phyloP scores from a whole-genome alignment of 1,139 yeast genomes.

The Kodamaea anthophila region DNA sequence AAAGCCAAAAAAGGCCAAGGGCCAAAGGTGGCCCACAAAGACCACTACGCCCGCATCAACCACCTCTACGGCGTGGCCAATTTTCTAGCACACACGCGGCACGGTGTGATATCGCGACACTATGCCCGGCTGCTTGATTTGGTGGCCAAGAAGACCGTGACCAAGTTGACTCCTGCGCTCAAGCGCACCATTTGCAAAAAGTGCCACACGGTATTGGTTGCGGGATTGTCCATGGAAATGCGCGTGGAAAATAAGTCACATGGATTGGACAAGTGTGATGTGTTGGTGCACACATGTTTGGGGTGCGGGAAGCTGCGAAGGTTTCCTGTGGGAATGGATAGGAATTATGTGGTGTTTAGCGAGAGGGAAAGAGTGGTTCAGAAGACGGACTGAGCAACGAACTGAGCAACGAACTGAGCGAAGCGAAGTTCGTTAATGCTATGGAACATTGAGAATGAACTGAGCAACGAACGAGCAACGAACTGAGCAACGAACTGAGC shows the following conservation, averaged over 20 bases:
- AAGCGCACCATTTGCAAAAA: constrained; percentile 58
- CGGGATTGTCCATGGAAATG: constrained; percentile 39
- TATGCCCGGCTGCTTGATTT: constrained; percentile 41
- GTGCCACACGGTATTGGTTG: constrained; percentile 44
- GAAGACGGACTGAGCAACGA: too few species aligned
- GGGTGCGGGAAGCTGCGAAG: constrained; percentile 22
- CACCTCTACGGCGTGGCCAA: constrained; percentile 50
- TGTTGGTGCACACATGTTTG: constrained; percentile 25
- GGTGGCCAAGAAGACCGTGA: constrained; percentile 58
- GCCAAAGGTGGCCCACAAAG: constrained; percentile 42
- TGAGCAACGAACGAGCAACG: too few species aligned
- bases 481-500: too few species aligned
- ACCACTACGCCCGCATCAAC: constrained; percentile 53
- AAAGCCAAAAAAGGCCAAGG: constrained; percentile 9
- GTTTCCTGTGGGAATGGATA: constrained; percentile 30
- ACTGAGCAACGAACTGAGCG: too few species aligned
- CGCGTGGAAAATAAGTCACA: constrained; percentile 23
- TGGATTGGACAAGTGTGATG: constrained; percentile 24
- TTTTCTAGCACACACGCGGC: constrained; percentile 17
- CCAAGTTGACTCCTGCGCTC: constrained; percentile 53
- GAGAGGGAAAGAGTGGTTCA: too few species aligned
- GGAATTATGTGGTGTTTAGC: constrained; percentile 24
- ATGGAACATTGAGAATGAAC: too few species aligned
- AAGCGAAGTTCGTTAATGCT: too few species aligned
- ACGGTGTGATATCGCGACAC: constrained; percentile 39